Evolutionary conservation across 1,284 basidiomycete genomes (phyloP), one percentile per base, ranked within the genome.

Genomic region (Ceratobasidium sp.): DNA sequence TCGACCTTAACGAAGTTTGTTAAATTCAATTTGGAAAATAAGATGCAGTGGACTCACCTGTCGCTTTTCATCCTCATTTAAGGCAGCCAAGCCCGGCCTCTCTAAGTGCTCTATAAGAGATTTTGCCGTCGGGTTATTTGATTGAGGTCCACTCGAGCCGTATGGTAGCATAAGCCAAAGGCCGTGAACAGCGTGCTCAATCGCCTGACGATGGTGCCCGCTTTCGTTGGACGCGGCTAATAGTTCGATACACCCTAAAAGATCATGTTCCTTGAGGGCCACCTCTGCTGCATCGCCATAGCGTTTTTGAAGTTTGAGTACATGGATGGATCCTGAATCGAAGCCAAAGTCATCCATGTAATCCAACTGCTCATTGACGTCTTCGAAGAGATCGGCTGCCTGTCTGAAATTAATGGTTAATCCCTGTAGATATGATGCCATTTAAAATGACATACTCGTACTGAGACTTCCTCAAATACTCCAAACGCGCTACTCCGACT

Each of bases 281-380:
- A 89, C 76, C 16, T 87, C 82, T 0, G 88, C 89, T 0, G 89
- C 89, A 34, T 90, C 86, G 0, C 77, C 71, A 53, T 79, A 82
- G 72, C 82, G 79, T 3, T 83, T 84, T 2, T 83, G 79, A 4
- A 80, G 77, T 58, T 84, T 81, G n/a, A 90, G 81, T 9, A 90
- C 77, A 0, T 78, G 77, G 0, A 85, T 85, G n/a, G 81, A 84
- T 14, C 85, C 84, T 16, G 84, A 76, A 72, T 88, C 85, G 4
- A 91, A 81, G 23, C 84, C 85, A 59, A 83, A 84, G 14, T 87
- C 84, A 71, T 88, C 85, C 55, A 88, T 82, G 73, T 88, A 91
- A 50, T 87, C 84, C 8, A 89, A 73, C 83, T 84, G 3, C 36
- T 85, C 82, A 41, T 80, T 77, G 9, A 85, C 87, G 0, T 79